Percentiles rank a stretch among this genome's conserved stretches.
Conservation (phyloP, 768 basidiomycete species). For the Hortiboletus flavorubellus region DNA sequence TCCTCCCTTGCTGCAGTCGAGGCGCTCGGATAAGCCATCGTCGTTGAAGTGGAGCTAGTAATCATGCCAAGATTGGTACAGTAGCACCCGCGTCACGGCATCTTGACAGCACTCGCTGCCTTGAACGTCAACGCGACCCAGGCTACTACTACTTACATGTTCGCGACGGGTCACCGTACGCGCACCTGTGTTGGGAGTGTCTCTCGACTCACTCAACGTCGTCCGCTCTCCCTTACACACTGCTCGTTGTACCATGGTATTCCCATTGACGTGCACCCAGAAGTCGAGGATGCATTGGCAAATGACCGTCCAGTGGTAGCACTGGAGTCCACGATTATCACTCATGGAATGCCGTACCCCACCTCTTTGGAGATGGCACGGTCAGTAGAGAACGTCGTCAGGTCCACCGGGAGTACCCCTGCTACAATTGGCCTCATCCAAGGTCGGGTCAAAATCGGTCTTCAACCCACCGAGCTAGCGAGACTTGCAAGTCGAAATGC, state of each 20-base stretch:
- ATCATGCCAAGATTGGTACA: not conserved
- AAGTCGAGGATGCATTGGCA: conserved; percentile 77
- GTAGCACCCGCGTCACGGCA: not conserved
- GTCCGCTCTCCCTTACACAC: conserved; percentile 1
- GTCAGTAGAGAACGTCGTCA: conserved; percentile 70
- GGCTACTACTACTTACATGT: conserved; percentile 7
- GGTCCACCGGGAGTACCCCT: conserved; percentile 74
- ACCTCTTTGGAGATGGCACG: conserved; percentile 67
- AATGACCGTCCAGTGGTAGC: conserved; percentile 73
- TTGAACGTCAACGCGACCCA: too few relatives aligned
- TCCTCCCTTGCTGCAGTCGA: conserved; percentile 26
- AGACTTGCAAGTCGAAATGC: conserved; percentile 54
- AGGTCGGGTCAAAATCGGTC: conserved; percentile 85
- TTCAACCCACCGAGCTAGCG: conserved; percentile 61
- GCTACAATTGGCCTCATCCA: conserved; percentile 86
- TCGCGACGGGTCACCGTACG: conserved; percentile 5
- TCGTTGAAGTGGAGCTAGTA: too few relatives aligned
- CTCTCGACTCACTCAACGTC: conserved; percentile 4
- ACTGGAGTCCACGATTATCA: conserved; percentile 88
- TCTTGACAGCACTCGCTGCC: not conserved
- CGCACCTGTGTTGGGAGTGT: not conserved
- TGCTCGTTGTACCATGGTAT: conserved; percentile 6
- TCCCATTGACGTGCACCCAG: conserved; percentile 72
- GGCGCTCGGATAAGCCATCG: conserved; percentile 26
- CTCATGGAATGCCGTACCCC: conserved; percentile 88